Evolutionary conservation across 2,329 filamentous ascomycete genomes (phyloP).

Genomic region (Monilinia vaccinii-corymbosi): DNA sequence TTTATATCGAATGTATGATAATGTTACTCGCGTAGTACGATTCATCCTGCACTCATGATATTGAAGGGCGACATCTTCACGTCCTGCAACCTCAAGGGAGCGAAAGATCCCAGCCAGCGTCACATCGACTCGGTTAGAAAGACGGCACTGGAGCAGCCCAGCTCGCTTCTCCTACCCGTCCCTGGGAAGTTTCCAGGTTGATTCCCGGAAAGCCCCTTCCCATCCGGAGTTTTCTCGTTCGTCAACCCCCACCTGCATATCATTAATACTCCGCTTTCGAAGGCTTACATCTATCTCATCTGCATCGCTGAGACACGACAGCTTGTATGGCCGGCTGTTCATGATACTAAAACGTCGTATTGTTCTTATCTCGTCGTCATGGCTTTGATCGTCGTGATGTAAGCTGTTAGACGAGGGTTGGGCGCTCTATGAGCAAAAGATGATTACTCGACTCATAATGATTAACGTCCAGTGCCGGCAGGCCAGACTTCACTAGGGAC

Average conservation of each 20-base stretch:
- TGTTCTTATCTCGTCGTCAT: neutral
- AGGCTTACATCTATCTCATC: neutral
- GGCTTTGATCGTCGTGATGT: neutral
- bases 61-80: neutral
- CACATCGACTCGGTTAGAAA: neutral
- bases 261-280: constrained; percentile 4
- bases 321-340: neutral
- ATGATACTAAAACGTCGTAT: neutral
- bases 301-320: neutral
- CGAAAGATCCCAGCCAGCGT: neutral
- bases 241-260: neutral
- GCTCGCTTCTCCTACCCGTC: neutral
- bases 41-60: neutral
- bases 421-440: no score
- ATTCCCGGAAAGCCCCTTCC: neutral
- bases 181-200: neutral
- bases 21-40: neutral
- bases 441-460: no score
- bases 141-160: neutral
- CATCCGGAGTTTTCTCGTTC: neutral
- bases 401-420: no score
- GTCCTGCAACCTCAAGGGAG: neutral
- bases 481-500: no score
- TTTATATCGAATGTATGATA: neutral
- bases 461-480: no score